Base-by-base conservation (phyloP, 1,284 basidiomycete genomes). In the Rhodotorula sp. region DNA sequence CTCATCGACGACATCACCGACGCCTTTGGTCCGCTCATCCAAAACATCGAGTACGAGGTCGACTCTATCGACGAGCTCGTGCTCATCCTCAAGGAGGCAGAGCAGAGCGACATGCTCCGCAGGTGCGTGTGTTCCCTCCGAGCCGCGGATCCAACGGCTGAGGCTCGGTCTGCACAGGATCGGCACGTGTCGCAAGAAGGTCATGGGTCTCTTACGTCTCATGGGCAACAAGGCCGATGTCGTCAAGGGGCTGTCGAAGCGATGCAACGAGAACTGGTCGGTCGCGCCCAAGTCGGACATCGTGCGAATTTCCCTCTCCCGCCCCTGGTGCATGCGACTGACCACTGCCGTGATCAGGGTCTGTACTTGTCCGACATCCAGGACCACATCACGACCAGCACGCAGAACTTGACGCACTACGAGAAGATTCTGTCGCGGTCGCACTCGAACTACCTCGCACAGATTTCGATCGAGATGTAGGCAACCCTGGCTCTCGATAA, bases 191-290 rank as follows among this genome's bases (percentile, higher is more conserved):
- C 87, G 97, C 63, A 99, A 99, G 85, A 99, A 99, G 83, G 97
- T 99, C 78, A 99, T 99, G 97, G 97, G 97, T 45, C 83, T 99
- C 52, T 82, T 99, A 63, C 80, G 86, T 10, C 84, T 99, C 65
- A 98, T 99, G 96, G 97, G 97, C 52, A 98, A 97, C 84, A 99
- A 99, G 85, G 97, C 97, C 59, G 97, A 99, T 80, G 97, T 99
- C 72, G 97, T 99, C 74, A 99, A 99, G 81, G 97, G 97, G 23
- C 85, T 99, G 50, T 95, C 96, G 46, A 99, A 99, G 84, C 87
- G 96, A 74, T 96, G 95, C 80, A 99, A 99, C 81, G 97, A 99
- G 83, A 97, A 99, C 80, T 99, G 97, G 97, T 89, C 91, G 67
- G 91, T 99, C 14, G 96, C 97, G 21, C 97, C 97, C 0, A 98